Conservation (phyloP, 1,139 yeast genomes). For the Yamadazyma diddensiae region DNA sequence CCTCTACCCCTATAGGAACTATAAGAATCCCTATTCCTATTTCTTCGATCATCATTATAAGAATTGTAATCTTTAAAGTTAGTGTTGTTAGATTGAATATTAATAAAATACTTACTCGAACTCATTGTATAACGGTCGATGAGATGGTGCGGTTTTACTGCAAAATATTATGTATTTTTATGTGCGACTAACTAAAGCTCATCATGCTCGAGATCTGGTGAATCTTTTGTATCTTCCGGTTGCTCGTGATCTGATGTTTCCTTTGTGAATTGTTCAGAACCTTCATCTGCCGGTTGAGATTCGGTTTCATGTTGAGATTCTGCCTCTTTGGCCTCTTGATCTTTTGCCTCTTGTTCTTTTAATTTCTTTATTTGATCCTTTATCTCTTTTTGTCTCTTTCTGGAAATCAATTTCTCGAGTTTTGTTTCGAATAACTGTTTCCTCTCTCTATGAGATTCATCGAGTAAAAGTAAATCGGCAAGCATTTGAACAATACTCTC, state of each 20-base stretch:
- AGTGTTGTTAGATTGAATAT: background rate
- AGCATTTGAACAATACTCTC: slow-evolving; percentile 34
- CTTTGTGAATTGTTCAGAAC: background rate
- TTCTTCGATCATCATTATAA: slow-evolving; percentile 8
- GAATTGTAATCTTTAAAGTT: slow-evolving; percentile 1
- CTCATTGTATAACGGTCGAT: slow-evolving; percentile 3
- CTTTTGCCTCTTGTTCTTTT: slow-evolving; percentile 19
- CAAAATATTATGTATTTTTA: background rate
- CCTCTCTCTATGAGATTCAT: slow-evolving; percentile 40
- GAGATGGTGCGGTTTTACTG: background rate
- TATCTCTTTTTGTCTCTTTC: slow-evolving; percentile 34
- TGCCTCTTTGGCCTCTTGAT: slow-evolving; percentile 6
- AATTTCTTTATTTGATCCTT: slow-evolving; percentile 30
- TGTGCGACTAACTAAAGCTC: slow-evolving; percentile 4
- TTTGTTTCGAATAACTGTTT: slow-evolving; percentile 33
- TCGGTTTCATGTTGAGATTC: slow-evolving; percentile 1
- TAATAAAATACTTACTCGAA: slow-evolving; percentile 6
- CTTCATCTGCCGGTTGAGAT: background rate
- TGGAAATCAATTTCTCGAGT: slow-evolving; percentile 30
- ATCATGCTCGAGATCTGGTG: slow-evolving; percentile 9
- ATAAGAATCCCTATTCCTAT: slow-evolving; percentile 2
- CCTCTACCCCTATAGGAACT: slow-evolving; percentile 6
- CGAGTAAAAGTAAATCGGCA: slow-evolving; percentile 30
- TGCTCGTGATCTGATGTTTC: slow-evolving; percentile 2
- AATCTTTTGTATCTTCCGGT: too few relatives aligned